Percentiles rank a stretch among this genome's conserved stretches.
These are phyloP conservation scores for Hortaea werneckii DNA, from an alignment of 2,329 filamentous ascomycete species.

Conservation along the genomic window DNA sequence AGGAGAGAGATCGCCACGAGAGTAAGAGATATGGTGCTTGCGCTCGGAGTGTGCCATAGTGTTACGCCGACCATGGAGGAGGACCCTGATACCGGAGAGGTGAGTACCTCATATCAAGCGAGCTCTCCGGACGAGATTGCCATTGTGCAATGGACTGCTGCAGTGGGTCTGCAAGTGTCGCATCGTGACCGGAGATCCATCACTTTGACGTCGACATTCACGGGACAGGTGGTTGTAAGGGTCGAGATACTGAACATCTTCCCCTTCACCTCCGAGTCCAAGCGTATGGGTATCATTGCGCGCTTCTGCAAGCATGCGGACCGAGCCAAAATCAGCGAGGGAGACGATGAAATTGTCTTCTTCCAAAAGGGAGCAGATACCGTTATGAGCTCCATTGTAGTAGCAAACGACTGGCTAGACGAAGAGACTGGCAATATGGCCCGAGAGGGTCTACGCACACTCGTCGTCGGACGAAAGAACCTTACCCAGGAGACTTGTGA, in stretches of 20 bases:
- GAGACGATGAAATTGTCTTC: constrained; percentile 83
- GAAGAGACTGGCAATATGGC: constrained; percentile 99
- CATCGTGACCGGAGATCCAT: constrained; percentile 84
- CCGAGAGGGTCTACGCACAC: constrained; percentile 81
- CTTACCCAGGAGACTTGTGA: constrained; percentile 69
- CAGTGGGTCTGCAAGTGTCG: constrained; percentile 72
- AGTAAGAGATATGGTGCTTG: constrained; percentile 85
- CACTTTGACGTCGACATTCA: constrained; percentile 66
- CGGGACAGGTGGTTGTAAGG: constrained; percentile 60
- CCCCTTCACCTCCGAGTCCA: constrained; percentile 94
- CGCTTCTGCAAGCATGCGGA: constrained; percentile 53
- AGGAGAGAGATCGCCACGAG: constrained; percentile 86
- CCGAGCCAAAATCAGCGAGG: constrained; percentile 36
- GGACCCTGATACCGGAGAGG: constrained; percentile 55
- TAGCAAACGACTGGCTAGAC: constrained; percentile 94
- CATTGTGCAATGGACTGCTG: constrained; percentile 91
- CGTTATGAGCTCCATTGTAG: constrained; percentile 93
- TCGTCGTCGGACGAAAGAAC: constrained; percentile 88
- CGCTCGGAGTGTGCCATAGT: constrained; percentile 89
- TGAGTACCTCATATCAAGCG: constrained; percentile 81
- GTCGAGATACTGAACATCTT: constrained; percentile 90
- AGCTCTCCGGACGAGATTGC: constrained; percentile 97
- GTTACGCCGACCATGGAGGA: constrained; percentile 87
- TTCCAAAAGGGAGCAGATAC: constrained; percentile 98
- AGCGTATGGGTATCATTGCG: constrained; percentile 95